Evolutionary conservation across 208 protist species (phyloP), one percentile per base, ranked within the genome.

Genomic region (Balamuthia mandrillaris): DNA sequence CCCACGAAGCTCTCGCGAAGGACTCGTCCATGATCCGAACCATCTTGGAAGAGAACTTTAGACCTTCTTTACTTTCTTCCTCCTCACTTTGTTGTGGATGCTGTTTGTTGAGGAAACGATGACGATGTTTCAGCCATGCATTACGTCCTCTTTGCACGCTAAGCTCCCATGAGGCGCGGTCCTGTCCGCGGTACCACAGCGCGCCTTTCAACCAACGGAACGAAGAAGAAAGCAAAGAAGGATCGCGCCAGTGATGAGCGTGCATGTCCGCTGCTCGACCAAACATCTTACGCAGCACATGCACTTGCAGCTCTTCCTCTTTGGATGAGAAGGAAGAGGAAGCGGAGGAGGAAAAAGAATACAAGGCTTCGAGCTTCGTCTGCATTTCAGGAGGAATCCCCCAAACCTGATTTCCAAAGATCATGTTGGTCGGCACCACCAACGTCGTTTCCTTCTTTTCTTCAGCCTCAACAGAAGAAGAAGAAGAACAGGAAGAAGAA

Each of bases 371-470:
- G n/a, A n/a, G n/a, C n/a, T n/a, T n/a, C n/a, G n/a, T n/a, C n/a
- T n/a, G n/a, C n/a, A n/a, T n/a, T n/a, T n/a, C n/a, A n/a, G n/a
- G n/a, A 12, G 85, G 85, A 7, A 85, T 21, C 49, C 85, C 85
- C 85, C 85, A 88, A 4, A 88, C 42, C 85, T 88, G 85, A 68
- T 88, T 88, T n/a, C 85, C 85, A 45, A 81, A 88, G 1, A 88
- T 37, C 41, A 88, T 54, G 85, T 88, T 88, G 0, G 16, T 81
- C 41, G 52, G 41, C 56, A 82, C 45, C 6, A 37, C 12, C 14
- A 56, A 47, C 18, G n/a, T 52, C 18, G 18, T 52, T n/a, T n/a
- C n/a, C n/a, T n/a, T n/a, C n/a, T n/a, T n/a, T n/a, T n/a, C n/a
- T n/a, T n/a, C n/a, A n/a, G n/a, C n/a, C n/a, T n/a, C n/a, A n/a